Evolutionary conservation across 2,329 filamentous ascomycete species (phyloP).

Genomic region (Penicillium sp.): DNA sequence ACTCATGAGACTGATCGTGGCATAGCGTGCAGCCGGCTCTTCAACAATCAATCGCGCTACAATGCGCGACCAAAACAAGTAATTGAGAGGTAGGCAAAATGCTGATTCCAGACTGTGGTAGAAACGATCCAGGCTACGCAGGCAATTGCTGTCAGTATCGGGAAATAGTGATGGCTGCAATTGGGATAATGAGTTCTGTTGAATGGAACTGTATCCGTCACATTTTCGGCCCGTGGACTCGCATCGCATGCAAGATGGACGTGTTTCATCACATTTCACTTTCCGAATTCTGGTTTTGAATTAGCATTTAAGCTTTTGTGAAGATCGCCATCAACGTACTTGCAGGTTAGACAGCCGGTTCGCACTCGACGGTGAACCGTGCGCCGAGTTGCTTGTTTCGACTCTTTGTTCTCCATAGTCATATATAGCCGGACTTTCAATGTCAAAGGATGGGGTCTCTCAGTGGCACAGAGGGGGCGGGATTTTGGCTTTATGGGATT

Average conservation of each 20-base stretch:
- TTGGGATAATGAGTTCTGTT: neutral
- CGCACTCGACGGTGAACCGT: neutral
- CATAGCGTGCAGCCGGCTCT: conserved; percentile 4
- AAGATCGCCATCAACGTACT: neutral
- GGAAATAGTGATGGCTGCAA: conserved; percentile 2
- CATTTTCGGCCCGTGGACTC: conserved; percentile 8
- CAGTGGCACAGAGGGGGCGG: neutral
- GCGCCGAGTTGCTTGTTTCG: neutral
- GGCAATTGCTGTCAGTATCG: neutral
- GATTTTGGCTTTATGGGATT: neutral
- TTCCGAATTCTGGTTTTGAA: conserved; percentile 1
- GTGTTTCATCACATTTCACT: conserved; percentile 9
- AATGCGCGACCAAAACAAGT: conserved; percentile 4
- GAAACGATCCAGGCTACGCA: conserved; percentile 4
- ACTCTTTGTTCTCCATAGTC: neutral
- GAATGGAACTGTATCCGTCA: conserved; percentile 2
- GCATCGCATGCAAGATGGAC: conserved; percentile 3
- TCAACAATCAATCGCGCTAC: conserved; percentile 1
- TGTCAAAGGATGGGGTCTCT: neutral
- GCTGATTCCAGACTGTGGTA: neutral
- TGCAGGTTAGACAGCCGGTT: neutral
- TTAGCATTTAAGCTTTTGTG: neutral
- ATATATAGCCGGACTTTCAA: neutral
- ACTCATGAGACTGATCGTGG: neutral
- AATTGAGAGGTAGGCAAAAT: neutral